These are phyloP conservation scores for Populus tomentosa DNA, from an alignment of 441 rosid species.

Conservation along the genomic window DNA sequence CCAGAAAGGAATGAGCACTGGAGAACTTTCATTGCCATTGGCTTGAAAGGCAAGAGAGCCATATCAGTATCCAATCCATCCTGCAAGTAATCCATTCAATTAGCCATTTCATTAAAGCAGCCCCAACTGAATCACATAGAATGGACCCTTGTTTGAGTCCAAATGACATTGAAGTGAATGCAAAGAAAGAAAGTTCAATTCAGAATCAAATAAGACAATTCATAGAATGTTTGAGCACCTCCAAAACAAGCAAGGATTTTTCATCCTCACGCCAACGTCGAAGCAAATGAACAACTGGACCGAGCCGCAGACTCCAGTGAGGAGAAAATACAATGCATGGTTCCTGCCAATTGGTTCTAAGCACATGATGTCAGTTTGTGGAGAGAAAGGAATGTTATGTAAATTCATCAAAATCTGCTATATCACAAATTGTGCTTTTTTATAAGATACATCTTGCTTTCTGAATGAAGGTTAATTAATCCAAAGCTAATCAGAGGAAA, in stretches of 20 bases:
- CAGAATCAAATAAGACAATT: not conserved
- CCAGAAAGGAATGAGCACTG: conserved; percentile 81
- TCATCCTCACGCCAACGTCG: conserved; percentile 63
- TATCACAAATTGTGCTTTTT: not conserved
- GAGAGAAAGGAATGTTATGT: not conserved
- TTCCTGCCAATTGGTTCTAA: conserved; percentile 80
- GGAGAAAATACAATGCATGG: conserved; percentile 78
- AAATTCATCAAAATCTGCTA: not conserved
- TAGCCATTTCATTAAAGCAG: conserved; percentile 8
- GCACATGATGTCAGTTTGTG: conserved; percentile 26
- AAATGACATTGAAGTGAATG: not conserved
- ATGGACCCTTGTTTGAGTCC: not conserved
- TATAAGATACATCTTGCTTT: not conserved
- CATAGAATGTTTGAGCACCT: conserved; percentile 39
- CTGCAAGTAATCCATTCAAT: conserved; percentile 39
- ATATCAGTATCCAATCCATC: conserved; percentile 46
- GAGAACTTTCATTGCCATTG: conserved; percentile 72
- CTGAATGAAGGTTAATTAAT: not conserved
- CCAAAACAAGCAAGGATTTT: conserved; percentile 68
- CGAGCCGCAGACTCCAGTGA: conserved; percentile 80
- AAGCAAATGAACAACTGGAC: conserved; percentile 76
- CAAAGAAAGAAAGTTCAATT: not conserved
- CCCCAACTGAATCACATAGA: not conserved
- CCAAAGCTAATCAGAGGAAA: too few relatives aligned
- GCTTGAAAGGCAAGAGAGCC: conserved; percentile 76